Conservation (phyloP, 495 filamentous ascomycete genomes). For the Neurospora sp. region DNA sequence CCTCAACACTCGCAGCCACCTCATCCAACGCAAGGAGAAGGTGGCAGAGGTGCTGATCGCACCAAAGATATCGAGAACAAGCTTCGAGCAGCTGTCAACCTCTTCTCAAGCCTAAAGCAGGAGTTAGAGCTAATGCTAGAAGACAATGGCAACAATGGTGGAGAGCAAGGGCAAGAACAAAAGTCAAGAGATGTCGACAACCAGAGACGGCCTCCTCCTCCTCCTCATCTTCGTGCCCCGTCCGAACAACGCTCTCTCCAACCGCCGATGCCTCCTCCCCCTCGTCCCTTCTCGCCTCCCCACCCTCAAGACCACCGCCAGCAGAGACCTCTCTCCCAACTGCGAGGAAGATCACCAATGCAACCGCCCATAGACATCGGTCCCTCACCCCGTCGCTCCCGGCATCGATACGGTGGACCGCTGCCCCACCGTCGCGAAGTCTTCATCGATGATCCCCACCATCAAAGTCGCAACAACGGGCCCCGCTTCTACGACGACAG, state of each 20-base stretch:
- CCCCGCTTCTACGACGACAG: background rate
- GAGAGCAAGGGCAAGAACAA: background rate
- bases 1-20: background rate
- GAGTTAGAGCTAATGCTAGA: constrained; percentile 14
- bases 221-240: background rate
- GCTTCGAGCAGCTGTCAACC: constrained; percentile 8
- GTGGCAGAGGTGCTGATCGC: background rate
- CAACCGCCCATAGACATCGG: background rate
- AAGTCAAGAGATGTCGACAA: background rate
- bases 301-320: background rate
- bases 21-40: background rate
- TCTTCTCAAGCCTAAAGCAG: constrained; percentile 8
- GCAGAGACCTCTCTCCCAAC: background rate
- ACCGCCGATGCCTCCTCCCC: background rate
- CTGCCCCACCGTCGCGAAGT: background rate
- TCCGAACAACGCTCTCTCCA: background rate
- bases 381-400: background rate
- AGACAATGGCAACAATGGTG: background rate
- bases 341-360: background rate
- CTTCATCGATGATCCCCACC: background rate
- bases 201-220: background rate
- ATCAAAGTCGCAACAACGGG: background rate
- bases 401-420: background rate
- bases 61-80: constrained; percentile 4
- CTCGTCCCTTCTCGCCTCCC: background rate